Percentiles rank a stretch among this genome's conserved stretches.
Evolutionary conservation across 2,329 filamentous ascomycete species (phyloP).

Genomic region (Cryphonectria naterciae): DNA sequence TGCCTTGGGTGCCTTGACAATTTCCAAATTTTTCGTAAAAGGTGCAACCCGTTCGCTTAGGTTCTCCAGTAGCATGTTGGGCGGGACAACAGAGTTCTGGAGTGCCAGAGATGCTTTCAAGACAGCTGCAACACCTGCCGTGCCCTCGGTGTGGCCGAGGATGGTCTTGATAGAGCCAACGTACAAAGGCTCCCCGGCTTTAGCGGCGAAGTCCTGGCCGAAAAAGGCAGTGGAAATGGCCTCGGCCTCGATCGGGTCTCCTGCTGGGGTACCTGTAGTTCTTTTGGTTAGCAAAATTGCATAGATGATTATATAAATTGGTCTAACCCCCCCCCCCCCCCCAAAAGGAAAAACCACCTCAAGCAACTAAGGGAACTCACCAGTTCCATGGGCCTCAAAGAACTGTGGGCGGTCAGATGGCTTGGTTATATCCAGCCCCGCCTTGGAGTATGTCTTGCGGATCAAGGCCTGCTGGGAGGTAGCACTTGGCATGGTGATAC

Average conservation of each 20-base stretch:
- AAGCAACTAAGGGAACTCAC: not conserved
- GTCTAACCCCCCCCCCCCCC: no score
- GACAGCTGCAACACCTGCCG: slow-evolving; percentile 30
- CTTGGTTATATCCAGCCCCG: slow-evolving; percentile 40
- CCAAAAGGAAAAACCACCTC: no score
- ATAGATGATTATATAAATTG: not conserved
- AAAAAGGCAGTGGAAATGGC: slow-evolving; percentile 41
- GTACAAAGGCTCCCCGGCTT: slow-evolving; percentile 28
- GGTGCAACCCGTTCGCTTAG: slow-evolving; percentile 41
- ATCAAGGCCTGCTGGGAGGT: slow-evolving; percentile 46
- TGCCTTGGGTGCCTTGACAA: slow-evolving; percentile 30
- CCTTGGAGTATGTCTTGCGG: slow-evolving; percentile 41
- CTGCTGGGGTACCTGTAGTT: slow-evolving; percentile 19
- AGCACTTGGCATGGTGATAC: slow-evolving; percentile 53
- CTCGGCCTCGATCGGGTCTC: slow-evolving; percentile 38
- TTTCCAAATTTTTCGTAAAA: slow-evolving; percentile 35
- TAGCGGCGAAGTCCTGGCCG: not conserved
- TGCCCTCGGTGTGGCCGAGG: slow-evolving; percentile 48
- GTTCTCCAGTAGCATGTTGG: slow-evolving; percentile 42
- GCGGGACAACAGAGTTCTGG: slow-evolving; percentile 41
- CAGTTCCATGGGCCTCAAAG: slow-evolving; percentile 43
- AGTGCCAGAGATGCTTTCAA: slow-evolving; percentile 44
- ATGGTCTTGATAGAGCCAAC: slow-evolving; percentile 41
- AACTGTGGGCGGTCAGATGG: slow-evolving; percentile 40
- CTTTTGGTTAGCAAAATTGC: not conserved